Base-by-base conservation (phyloP, 2,329 filamentous ascomycete genomes). In the Shiraia sp. region DNA sequence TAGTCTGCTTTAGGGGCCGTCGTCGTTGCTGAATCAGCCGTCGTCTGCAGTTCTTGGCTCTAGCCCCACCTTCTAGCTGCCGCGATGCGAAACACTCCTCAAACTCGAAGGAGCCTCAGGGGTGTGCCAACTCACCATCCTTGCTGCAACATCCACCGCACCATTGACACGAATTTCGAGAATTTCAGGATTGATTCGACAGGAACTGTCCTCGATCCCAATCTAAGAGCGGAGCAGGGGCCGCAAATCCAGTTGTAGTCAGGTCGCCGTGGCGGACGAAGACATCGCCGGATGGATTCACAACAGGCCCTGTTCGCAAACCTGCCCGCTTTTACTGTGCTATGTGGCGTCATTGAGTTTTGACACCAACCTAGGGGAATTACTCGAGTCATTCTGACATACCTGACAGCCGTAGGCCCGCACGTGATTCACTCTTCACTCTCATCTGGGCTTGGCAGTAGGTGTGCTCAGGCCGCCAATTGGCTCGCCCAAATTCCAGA, bases 71-170 rank as follows among this genome's bases (percentile, higher is more conserved):
- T 32, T 29, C 34, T 46, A 35, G 40, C 40, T 41, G 33, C 38
- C 42, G 51, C 48, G 39, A 49, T 48, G 55, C 53, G 55, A 59
- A 59, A 61, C 57, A 47, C 50, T 51, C 41, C 45, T 59, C 51
- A 57, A 45, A 61, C 57, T 36, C 38, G 36, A 32, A 30, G 24
- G 28, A 40, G 36, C 35, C 35, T 45, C 53, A 58, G 55, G 51
- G 42, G 47, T 32, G 28, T 40, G 43, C 41, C 48, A 51, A 43
- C 42, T 38, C 55, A 42, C 51, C 44, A 41, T 44, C 45, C 47
- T 49, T 30, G 9, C 10, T 53, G 49, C 49, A 53, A 47, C 46
- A 24, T 37, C 37, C 45, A 46, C 57, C 53, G 53, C 57, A 57
- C 57, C 57, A 60, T 54, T 42, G 47, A 32, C 34, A 49, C 36